Evolutionary conservation across 768 basidiomycete species (phyloP), one percentile per base, ranked within the genome.

Genomic region (Boletellus sp.): DNA sequence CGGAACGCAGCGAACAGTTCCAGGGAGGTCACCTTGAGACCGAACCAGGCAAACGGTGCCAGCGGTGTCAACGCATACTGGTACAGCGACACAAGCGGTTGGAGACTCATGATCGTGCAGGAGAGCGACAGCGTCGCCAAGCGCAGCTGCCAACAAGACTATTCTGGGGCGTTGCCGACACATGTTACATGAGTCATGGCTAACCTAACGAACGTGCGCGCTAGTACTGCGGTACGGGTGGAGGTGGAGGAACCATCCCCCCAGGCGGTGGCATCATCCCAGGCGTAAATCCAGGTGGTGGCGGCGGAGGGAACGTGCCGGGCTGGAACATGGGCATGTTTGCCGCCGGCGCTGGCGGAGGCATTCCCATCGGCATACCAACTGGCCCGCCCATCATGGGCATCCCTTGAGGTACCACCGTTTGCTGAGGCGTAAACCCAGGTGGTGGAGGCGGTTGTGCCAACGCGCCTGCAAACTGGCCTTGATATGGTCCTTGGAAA

Each of bases 401-500:
- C 56, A 72, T 69, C 4, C 52, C 52, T 41, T 62, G 70, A 19
- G 80, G 79, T 55, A 84, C 71, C 35, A 86, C 74, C 5, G 84
- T 82, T 62, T 85, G 84, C 58, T 87, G 86, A 17, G 81, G 80
- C 0, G 83, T 78, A 51, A 90, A 90, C 10, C 89, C 90, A 43
- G 86, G 81, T 0, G 90, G 89, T 0, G 90, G 89, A 2, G 87
- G 84, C 0, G 88, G 87, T 42, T 80, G 84, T 3, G 91, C 88
- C 48, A 96, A 77, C 15, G 79, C 86, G 34, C 93, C 93, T 10
- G 93, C 93, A 63, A 93, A 95, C 70, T 94, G 93, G n/a, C 93
- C 93, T 72, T 89, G 84, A 61, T 90, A 88, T 1, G 83, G 85
- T 15, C 82, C 86, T 58, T 83, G 83, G 61, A 79, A 90, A 1